Base-by-base conservation (phyloP, 179 eudicot species). In the Beta lomatogona region DNA sequence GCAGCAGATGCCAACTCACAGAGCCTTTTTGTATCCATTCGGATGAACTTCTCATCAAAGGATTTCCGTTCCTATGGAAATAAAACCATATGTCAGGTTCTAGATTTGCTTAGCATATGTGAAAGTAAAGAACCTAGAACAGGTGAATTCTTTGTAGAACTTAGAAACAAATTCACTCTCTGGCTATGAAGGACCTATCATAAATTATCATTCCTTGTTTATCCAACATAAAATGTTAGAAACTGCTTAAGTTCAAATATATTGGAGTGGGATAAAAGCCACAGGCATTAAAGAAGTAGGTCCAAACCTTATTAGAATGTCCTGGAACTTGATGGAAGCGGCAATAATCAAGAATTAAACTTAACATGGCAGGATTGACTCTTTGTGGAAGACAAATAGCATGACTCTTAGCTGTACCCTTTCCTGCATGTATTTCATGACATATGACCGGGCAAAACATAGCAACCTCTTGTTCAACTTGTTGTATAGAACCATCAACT, bases 1-100 rank as follows among this genome's bases (percentile, higher is more conserved):
- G 98, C 95, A 80, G 98, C 98, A 86, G 98, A 93, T 75, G 98
- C 92, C 87, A 94, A 86, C 84, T 93, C 98, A 85, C 97, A 93
- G 14, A 94, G 93, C 88, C 92, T 87, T 85, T 90, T 89, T 25
- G 96, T 94, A 85, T 92, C 97, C 92, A 91, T 91, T 25, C 94
- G 87, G 55, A 91, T 88, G 77, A 93, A 94, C 82, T 90, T 94
- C 84, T 94, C 97, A 87, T 94, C 97, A 71, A 90, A 94, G 71
- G 89, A 86, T 80, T 93, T 94, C 77, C 92, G 89, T 85, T 94
- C 98, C 98, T 94, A 80, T 53, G 78, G 15, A 77, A 78, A 82
- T 46, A 25, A 85, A 55, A 71, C 61, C 82, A 64, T 78, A 65
- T 19, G 58, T 78, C 81, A 84, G 77, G 67, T 11, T 45, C 3